Conservation (phyloP, 2,329 filamentous ascomycete species). For the Hypoxylon sp. region DNA sequence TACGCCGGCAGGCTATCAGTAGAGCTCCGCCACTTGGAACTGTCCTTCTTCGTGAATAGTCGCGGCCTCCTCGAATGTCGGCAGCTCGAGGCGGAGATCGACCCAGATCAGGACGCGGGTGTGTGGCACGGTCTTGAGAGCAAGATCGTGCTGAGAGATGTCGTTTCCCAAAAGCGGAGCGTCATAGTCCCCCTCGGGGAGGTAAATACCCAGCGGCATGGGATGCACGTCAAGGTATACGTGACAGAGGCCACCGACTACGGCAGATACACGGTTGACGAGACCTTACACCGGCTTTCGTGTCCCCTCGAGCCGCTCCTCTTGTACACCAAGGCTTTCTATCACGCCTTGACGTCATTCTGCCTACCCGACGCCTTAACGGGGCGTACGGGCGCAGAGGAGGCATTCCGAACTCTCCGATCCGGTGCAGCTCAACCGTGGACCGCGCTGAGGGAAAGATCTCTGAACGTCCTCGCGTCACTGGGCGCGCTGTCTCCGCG, state of each 20-base stretch:
- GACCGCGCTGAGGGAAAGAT: conserved; percentile 49
- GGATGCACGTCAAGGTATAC: conserved; percentile 59
- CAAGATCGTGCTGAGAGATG: conserved; percentile 68
- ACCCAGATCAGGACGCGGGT: conserved; percentile 70
- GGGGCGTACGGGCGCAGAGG: conserved; percentile 70
- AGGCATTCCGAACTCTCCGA: conserved; percentile 65
- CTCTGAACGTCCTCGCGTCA: conserved; percentile 29
- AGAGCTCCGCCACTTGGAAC: conserved; percentile 65
- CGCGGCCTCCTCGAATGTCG: conserved; percentile 59
- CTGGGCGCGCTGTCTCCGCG: conserved; percentile 50
- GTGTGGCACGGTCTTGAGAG: conserved; percentile 70
- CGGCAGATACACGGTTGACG: conserved; percentile 66
- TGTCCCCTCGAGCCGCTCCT: conserved; percentile 68
- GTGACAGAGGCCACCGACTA: conserved; percentile 57
- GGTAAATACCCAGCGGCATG: conserved; percentile 46
- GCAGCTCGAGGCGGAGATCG: conserved; percentile 66
- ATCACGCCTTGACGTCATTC: conserved; percentile 73
- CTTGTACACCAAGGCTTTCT: conserved; percentile 66
- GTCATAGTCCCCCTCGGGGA: conserved; percentile 68
- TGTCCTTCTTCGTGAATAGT: conserved; percentile 66
- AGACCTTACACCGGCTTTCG: conserved; percentile 66
- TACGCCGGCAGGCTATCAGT: conserved; percentile 54
- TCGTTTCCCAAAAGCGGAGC: conserved; percentile 58
- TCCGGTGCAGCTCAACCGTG: conserved; percentile 67
- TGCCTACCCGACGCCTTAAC: conserved; percentile 70